phyloP scores from a whole-genome alignment of 2,329 filamentous ascomycete species.

The Fusarium luffae region DNA sequence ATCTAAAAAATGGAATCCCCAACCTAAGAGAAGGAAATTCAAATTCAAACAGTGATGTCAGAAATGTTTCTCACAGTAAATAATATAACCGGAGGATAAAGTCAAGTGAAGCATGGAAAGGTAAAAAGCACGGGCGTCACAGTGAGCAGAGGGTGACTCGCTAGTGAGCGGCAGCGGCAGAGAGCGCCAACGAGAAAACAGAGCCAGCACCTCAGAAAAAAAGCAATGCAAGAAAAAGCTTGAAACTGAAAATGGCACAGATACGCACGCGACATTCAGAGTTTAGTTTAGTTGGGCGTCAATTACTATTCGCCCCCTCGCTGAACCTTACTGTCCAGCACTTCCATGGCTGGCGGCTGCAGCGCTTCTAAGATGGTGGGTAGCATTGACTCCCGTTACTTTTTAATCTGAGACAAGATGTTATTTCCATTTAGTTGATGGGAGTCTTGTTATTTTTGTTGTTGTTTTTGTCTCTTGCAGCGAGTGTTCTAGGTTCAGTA shows the following conservation, averaged over 20 bases:
- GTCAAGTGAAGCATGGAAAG: neutral
- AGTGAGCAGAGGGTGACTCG: neutral
- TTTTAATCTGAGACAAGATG: neutral
- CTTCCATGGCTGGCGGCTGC: slow-evolving; percentile 28
- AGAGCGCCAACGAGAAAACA: slow-evolving; percentile 18
- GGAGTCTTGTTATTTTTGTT: neutral
- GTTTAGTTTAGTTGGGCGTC: neutral
- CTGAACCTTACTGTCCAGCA: neutral
- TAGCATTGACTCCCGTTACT: neutral
- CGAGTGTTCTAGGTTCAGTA: neutral
- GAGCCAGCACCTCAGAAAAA: slow-evolving; percentile 9
- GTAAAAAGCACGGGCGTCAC: slow-evolving; percentile 7
- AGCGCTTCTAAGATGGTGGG: slow-evolving; percentile 23
- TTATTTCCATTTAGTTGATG: neutral
- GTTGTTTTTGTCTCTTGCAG: neutral
- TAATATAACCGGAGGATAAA: slow-evolving; percentile 5
- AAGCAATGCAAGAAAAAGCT: neutral
- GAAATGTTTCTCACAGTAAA: slow-evolving; percentile 16
- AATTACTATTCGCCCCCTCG: slow-evolving; percentile 3
- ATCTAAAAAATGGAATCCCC: slow-evolving; percentile 8
- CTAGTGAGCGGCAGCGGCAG: slow-evolving; percentile 39
- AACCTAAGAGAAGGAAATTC: neutral
- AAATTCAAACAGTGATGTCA: slow-evolving; percentile 31
- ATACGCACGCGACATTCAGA: slow-evolving; percentile 31
- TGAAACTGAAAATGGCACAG: slow-evolving; percentile 13